phyloP scores from a whole-genome alignment of 2,329 filamentous ascomycete genomes.

The Ophiostoma himal-ulmi region DNA sequence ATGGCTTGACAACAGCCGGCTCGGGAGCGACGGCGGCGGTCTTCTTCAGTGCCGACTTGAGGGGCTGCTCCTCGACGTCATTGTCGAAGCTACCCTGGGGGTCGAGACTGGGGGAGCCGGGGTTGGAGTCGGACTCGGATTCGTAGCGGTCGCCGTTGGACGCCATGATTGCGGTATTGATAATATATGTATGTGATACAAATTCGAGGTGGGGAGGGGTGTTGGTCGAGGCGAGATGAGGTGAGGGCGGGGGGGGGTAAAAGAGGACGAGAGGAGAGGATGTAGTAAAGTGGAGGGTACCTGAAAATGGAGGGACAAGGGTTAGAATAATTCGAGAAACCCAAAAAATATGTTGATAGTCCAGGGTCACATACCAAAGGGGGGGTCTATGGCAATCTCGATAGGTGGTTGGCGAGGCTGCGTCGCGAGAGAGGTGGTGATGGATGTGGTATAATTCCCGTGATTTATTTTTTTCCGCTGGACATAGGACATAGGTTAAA shows the following conservation, averaged over 20 bases:
- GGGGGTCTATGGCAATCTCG: conserved; percentile 8
- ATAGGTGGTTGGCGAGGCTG: conserved; percentile 20
- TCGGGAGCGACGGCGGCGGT: conserved; percentile 42
- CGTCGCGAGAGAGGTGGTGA: conserved; percentile 20
- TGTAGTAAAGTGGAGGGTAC: background rate
- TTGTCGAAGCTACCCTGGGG: conserved; percentile 53
- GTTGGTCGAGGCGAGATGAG: background rate
- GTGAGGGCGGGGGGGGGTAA: background rate
- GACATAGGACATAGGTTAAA: conserved; percentile 23
- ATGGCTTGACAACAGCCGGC: conserved; percentile 48
- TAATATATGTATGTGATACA: background rate
- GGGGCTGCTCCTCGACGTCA: conserved; percentile 57
- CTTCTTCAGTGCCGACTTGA: conserved; percentile 87
- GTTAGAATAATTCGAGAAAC: background rate
- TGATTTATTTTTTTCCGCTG: conserved; percentile 23
- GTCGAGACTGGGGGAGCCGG: conserved; percentile 56
- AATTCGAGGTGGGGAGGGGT: conserved; percentile 7
- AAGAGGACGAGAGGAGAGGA: background rate
- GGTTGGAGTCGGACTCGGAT: conserved; percentile 59
- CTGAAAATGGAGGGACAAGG: background rate
- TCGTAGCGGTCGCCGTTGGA: conserved; percentile 61
- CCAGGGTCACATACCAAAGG: conserved; percentile 14
- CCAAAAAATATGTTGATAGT: background rate
- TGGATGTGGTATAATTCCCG: conserved; percentile 18
- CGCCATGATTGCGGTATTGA: conserved; percentile 41